A percentile compares a stretch with the other conserved stretches of the same genome.
phyloP scores from a whole-genome alignment of 2,329 filamentous ascomycete species.

The Penicillium sp. region DNA sequence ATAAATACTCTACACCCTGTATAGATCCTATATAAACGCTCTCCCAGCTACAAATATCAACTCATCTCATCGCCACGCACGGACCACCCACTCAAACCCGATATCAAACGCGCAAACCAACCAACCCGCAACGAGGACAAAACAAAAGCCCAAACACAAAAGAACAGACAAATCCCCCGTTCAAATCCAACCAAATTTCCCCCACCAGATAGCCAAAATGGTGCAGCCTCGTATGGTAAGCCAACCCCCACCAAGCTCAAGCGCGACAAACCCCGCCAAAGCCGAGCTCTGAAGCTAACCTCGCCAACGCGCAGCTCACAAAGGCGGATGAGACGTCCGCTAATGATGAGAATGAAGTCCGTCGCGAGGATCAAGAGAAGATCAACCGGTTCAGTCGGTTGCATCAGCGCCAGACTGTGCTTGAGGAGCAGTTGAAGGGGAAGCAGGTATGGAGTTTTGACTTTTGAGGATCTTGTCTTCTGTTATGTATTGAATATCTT shows the following conservation, averaged over 20 bases:
- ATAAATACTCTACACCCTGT: no score
- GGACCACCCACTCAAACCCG: conserved; percentile 23
- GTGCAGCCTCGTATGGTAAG: conserved; percentile 63
- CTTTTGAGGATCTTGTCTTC: not conserved
- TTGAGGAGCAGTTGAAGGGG: conserved; percentile 76
- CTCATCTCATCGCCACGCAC: conserved; percentile 20
- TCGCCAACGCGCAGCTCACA: conserved; percentile 64
- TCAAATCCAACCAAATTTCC: not conserved
- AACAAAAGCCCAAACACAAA: not conserved
- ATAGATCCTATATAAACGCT: not conserved
- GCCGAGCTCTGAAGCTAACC: conserved; percentile 3
- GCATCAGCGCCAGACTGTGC: conserved; percentile 75
- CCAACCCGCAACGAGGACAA: conserved; percentile 8
- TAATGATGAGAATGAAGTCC: conserved; percentile 85
- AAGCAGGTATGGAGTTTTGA: conserved; percentile 60
- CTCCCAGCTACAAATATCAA: not conserved
- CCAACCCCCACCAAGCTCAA: not conserved
- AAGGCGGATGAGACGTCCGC: conserved; percentile 83
- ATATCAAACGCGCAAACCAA: conserved; percentile 18
- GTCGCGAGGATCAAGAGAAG: conserved; percentile 95
- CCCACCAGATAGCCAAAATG: conserved; percentile 35
- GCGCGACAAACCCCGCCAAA: conserved; percentile 2
- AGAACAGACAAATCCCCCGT: not conserved
- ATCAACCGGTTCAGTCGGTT: conserved; percentile 97
- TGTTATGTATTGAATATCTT: not conserved